phyloP scores from a whole-genome alignment of 495 filamentous ascomycete genomes.

The Xylaria bambusicola region DNA sequence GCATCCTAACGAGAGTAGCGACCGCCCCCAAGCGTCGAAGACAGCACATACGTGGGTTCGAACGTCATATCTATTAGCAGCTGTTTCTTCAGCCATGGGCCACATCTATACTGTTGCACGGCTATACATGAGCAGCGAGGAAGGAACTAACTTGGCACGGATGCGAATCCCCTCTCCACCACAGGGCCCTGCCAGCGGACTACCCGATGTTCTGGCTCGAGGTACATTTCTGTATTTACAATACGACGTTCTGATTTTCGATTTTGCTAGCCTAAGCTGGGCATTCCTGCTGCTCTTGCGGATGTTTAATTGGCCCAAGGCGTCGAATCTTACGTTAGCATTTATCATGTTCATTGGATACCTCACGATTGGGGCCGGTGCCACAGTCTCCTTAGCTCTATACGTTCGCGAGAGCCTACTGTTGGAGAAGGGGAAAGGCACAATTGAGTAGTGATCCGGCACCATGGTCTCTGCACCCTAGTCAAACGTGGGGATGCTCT shows the following conservation, averaged over 20 bases:
- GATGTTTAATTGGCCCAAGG: background rate
- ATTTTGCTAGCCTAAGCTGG: constrained; percentile 24
- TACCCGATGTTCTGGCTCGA: constrained; percentile 16
- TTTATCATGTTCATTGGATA: constrained; percentile 4
- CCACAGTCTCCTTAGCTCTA: constrained; percentile 15
- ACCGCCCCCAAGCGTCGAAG: background rate
- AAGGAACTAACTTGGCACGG: constrained; percentile 7
- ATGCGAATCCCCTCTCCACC: constrained; percentile 22
- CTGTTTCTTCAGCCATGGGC: constrained; percentile 16
- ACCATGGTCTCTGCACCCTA: background rate
- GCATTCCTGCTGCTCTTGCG: constrained; percentile 16
- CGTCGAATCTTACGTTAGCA: constrained; percentile 1
- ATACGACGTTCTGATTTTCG: constrained; percentile 27
- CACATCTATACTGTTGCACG: constrained; percentile 22
- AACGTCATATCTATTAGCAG: constrained; percentile 20
- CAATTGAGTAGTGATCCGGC: background rate
- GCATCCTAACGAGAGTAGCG: background rate
- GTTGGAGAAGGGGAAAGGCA: constrained; percentile 14
- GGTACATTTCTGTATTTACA: constrained; percentile 28
- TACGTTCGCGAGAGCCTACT: constrained; percentile 13
- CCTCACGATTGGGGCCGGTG: constrained; percentile 12
- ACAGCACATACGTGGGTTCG: constrained; percentile 20
- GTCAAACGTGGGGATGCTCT: constrained; percentile 3
- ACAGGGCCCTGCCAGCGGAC: constrained; percentile 11
- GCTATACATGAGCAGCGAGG: constrained; percentile 4